Conservation (phyloP, 257 asterid species). For the Petunia axillaris region DNA sequence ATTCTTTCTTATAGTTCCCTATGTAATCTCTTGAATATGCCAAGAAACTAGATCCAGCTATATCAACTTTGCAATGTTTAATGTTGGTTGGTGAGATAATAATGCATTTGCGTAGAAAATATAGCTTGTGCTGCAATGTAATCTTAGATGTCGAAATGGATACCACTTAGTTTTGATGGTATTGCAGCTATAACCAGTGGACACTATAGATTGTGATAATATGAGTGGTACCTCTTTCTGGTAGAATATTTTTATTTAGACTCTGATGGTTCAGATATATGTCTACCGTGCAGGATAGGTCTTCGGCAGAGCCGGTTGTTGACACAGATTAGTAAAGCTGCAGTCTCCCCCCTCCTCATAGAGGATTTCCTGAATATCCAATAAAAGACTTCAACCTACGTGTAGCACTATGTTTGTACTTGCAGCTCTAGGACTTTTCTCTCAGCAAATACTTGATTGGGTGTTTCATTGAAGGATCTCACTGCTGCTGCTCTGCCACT, state of each 20-base stretch:
- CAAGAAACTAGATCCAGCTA: not conserved
- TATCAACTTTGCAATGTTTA: slow-evolving; percentile 7
- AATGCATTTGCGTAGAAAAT: not conserved
- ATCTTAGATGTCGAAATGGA: not conserved
- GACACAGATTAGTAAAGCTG: slow-evolving; percentile 32
- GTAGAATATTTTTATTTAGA: slow-evolving; percentile 3
- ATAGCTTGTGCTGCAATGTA: not conserved
- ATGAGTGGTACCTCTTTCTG: not conserved
- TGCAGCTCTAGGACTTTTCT: slow-evolving; percentile 77
- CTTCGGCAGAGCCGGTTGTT: slow-evolving; percentile 40
- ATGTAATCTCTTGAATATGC: not conserved
- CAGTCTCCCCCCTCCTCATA: slow-evolving; percentile 46
- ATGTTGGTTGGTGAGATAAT: not conserved
- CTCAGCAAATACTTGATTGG: slow-evolving; percentile 71
- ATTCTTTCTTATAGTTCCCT: not conserved
- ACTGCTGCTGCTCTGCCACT: slow-evolving; percentile 78
- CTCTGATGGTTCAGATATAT: slow-evolving; percentile 6
- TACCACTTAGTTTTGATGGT: not conserved
- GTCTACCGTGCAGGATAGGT: slow-evolving; percentile 52
- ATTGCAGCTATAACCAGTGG: slow-evolving; percentile 3
- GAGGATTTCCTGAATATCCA: slow-evolving; percentile 65
- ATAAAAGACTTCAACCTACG: slow-evolving; percentile 62
- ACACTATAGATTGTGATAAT: not conserved
- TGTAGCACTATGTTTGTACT: slow-evolving; percentile 65
- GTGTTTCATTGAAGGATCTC: slow-evolving; percentile 84